Conservation (phyloP, 257 asterid species). For the Penstemon davidsonii region DNA sequence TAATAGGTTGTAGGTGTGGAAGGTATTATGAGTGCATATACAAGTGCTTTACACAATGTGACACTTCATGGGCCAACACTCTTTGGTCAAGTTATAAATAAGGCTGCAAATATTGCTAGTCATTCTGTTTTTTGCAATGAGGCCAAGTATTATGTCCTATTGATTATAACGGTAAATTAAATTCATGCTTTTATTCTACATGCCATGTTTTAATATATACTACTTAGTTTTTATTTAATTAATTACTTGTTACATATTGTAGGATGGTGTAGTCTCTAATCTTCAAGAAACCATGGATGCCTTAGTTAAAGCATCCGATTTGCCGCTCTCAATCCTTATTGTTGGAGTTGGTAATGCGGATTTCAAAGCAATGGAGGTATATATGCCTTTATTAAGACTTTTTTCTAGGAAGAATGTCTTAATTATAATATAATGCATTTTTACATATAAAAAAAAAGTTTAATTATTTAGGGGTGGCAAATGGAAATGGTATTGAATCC, state of each 20-base stretch:
- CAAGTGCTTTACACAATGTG: slow-evolving; percentile 60
- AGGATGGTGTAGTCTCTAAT: slow-evolving; percentile 81
- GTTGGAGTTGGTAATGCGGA: slow-evolving; percentile 85
- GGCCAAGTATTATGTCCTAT: slow-evolving; percentile 58
- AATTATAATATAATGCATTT: no score
- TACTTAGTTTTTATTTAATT: neutral
- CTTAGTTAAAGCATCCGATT: slow-evolving; percentile 70
- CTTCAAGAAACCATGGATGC: slow-evolving; percentile 64
- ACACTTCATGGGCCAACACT: slow-evolving; percentile 73
- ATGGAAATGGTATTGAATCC: no score
- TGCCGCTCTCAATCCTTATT: slow-evolving; percentile 74
- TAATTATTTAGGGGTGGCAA: no score
- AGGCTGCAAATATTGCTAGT: slow-evolving; percentile 72
- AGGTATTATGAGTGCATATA: slow-evolving; percentile 78
- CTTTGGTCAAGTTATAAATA: slow-evolving; percentile 74
- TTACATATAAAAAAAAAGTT: no score
- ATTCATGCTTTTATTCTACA: neutral
- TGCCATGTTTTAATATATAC: neutral
- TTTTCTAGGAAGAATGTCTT: neutral
- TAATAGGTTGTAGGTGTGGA: slow-evolving; percentile 67
- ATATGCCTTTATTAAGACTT: neutral
- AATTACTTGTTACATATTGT: slow-evolving; percentile 5
- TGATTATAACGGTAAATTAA: slow-evolving; percentile 63
- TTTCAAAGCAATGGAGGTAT: slow-evolving; percentile 77
- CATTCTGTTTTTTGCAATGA: slow-evolving; percentile 48